Evolutionary conservation across 2,329 filamentous ascomycete species (phyloP), one percentile per base, ranked within the genome.

Genomic region (Fusarium sp.): DNA sequence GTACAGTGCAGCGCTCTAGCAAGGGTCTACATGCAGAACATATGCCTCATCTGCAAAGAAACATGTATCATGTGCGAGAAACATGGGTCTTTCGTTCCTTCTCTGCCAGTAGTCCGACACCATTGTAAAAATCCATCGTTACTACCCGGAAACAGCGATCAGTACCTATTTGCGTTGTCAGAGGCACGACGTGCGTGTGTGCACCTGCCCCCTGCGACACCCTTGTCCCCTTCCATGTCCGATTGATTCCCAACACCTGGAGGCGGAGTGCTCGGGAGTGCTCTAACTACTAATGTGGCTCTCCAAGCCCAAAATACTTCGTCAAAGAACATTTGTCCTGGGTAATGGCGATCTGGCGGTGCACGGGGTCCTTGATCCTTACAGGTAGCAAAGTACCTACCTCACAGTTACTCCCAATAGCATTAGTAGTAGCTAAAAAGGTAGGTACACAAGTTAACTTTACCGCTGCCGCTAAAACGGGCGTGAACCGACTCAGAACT

Each of bases 381-480:
- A 33, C 35, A 61, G 36, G 36, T 18, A 61, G 17, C 20, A n/a
- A 33, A 22, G 38, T 33, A 22, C 14, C 20, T 48, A 35, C 48
- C 28, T 51, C 48, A 24, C n/a, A 42, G 36, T 41, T 48, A 56
- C 31, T 56, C 11, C 33, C 33, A 33, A 33, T 22, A n/a, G 35
- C 9, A 26, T 33, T 33, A 33, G 33, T 33, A 12, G 33, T 33
- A 38, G n/a, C 48, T 56, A 56, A n/a, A 24, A 57, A 35, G 49
- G 31, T 22, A 48, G 18, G 26, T 48, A 48, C 14, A 11, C 26
- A 38, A 60, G 65, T 67, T 52, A 22, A 47, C 36, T 62, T 68
- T 69, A 69, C 56, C 66, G 64, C 66, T 55, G 54, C 65, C 70
- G 42, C 70, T 66, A 70, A 61, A 73, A 72, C 60, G 70, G 70